These are phyloP conservation scores for Russula sp. DNA, from an alignment of 768 basidiomycete genomes.

Conservation along the genomic window DNA sequence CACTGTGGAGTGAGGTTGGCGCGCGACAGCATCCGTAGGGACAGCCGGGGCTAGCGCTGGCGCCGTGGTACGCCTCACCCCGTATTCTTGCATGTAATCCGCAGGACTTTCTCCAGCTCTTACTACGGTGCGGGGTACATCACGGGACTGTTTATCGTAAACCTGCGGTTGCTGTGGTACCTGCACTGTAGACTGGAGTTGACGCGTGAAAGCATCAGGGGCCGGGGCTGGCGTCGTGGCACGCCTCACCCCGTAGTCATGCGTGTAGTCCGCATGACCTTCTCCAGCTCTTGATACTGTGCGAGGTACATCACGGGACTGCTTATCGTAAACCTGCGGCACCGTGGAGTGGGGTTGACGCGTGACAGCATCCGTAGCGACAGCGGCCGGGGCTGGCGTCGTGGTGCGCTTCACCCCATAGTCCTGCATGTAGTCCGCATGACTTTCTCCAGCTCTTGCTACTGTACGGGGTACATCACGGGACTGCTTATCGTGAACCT, in stretches of 20 bases:
- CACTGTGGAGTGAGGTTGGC: constrained; percentile 14
- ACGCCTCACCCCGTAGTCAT: constrained; percentile 9
- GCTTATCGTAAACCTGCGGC: constrained; percentile 15
- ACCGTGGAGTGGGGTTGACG: constrained; percentile 15
- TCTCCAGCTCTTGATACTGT: constrained; percentile 42
- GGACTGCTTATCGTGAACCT: constrained; percentile 14
- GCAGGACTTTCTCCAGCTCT: constrained; percentile 52
- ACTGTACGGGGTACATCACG: constrained; percentile 13
- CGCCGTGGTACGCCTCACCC: not conserved
- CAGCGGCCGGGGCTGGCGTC: not conserved
- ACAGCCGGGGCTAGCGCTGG: not conserved
- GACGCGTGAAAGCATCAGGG: not conserved
- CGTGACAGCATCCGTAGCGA: not conserved
- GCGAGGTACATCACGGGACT: constrained; percentile 15
- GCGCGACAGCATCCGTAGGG: not conserved
- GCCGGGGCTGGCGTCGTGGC: not conserved
- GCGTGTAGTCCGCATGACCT: constrained; percentile 44
- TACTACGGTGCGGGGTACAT: too few relatives aligned
- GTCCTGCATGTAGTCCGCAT: constrained; percentile 38
- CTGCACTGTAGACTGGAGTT: constrained; percentile 16
- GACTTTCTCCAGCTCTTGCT: constrained; percentile 49
- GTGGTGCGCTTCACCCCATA: not conserved
- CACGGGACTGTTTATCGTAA: constrained; percentile 17
- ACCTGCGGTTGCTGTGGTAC: constrained; percentile 14
- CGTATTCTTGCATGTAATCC: constrained; percentile 33